A percentile compares a stretch with the other conserved stretches of the same genome.
phyloP scores from a whole-genome alignment of 495 filamentous ascomycete genomes.

The Aspergillus sparsus region DNA sequence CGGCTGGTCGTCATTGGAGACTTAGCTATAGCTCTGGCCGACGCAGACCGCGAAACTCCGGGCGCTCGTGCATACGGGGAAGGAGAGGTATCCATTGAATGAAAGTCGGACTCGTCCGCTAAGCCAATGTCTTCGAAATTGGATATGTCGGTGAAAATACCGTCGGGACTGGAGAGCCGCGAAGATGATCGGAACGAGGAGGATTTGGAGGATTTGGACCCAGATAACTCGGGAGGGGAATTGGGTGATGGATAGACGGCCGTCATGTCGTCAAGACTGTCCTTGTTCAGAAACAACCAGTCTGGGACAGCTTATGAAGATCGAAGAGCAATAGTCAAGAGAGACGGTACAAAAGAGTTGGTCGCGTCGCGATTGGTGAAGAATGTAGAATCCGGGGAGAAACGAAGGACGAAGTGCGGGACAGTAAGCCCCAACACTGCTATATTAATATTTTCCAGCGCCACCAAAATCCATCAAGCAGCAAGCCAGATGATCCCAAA shows the following conservation, averaged over 20 bases:
- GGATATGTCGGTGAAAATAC: slow-evolving; percentile 64
- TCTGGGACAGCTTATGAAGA: neutral
- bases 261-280: slow-evolving; percentile 56
- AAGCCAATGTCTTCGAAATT: slow-evolving; percentile 96
- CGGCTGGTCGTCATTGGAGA: slow-evolving; percentile 40
- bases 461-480: slow-evolving; percentile 28
- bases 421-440: slow-evolving; percentile 9
- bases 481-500: slow-evolving; percentile 30
- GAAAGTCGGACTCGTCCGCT: slow-evolving; percentile 59
- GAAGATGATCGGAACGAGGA: slow-evolving; percentile 84
- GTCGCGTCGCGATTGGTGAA: slow-evolving; percentile 22
- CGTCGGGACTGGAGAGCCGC: slow-evolving; percentile 63
- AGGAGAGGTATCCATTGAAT: slow-evolving; percentile 31
- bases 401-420: slow-evolving; percentile 22
- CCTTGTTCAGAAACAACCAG: neutral
- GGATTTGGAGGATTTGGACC: slow-evolving; percentile 86
- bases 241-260: slow-evolving; percentile 60
- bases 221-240: slow-evolving; percentile 81
- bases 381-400: slow-evolving; percentile 15
- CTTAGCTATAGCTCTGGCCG: slow-evolving; percentile 37
- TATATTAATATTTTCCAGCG: slow-evolving; percentile 19
- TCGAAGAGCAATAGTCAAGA: neutral
- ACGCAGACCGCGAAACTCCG: slow-evolving; percentile 36
- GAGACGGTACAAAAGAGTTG: neutral
- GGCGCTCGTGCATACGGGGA: slow-evolving; percentile 33